phyloP scores from a whole-genome alignment of 176 grass and related monocot genomes.

The Stipa capillata region DNA sequence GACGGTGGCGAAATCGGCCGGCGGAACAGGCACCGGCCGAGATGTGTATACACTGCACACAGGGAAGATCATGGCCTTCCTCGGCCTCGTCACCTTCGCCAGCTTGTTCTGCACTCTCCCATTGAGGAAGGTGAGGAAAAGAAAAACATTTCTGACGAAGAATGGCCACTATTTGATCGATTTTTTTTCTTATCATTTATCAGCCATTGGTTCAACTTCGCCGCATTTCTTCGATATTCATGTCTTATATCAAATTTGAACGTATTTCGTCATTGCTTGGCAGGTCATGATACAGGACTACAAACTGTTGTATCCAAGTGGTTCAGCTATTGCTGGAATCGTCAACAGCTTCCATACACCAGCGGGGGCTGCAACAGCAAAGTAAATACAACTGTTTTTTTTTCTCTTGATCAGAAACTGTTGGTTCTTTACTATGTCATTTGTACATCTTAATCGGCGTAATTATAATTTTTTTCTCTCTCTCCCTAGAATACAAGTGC shows the following conservation, averaged over 20 bases:
- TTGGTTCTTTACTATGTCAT: background rate
- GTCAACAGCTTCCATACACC: slow-evolving; percentile 61
- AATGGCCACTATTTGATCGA: background rate
- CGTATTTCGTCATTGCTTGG: background rate
- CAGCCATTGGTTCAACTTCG: background rate
- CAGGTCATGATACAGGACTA: slow-evolving; percentile 56
- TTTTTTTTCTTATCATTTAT: background rate
- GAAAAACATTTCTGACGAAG: background rate
- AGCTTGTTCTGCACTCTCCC: slow-evolving; percentile 37
- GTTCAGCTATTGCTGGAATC: slow-evolving; percentile 39
- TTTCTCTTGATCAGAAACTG: background rate
- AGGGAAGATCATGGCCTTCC: slow-evolving; percentile 30
- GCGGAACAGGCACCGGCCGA: background rate
- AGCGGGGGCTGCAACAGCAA: slow-evolving; percentile 25
- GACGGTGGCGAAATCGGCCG: slow-evolving; percentile 7
- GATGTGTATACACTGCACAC: slow-evolving; percentile 1
- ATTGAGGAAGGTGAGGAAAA: slow-evolving; percentile 12
- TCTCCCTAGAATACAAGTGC: slow-evolving; percentile 11
- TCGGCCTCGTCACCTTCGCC: slow-evolving; percentile 38
- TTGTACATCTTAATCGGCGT: background rate
- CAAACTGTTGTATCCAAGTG: slow-evolving; percentile 46
- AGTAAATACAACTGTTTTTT: background rate
- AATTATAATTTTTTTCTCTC: background rate
- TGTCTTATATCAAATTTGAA: background rate
- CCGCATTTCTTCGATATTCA: background rate